Evolutionary conservation across 176 grass and related monocot species (phyloP).

Genomic region (Tillandsia fasciculata): DNA sequence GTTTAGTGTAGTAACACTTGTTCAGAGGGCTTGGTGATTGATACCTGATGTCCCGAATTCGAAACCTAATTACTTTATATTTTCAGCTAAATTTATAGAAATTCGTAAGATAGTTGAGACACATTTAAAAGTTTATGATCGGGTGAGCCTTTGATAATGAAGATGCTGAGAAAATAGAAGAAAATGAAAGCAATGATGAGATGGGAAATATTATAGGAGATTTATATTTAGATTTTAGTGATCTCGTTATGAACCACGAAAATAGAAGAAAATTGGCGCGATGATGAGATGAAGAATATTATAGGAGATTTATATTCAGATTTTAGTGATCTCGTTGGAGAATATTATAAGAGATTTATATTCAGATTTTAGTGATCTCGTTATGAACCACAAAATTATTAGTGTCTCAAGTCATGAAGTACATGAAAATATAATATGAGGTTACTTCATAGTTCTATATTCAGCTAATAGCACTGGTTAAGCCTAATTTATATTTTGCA

Average conservation of each 20-base stretch:
- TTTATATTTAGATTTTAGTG: not conserved
- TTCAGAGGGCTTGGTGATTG: not conserved
- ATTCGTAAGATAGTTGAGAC: not conserved
- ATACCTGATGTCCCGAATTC: too few relatives aligned
- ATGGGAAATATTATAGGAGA: not conserved
- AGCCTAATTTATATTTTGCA: too few relatives aligned
- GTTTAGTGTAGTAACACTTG: not conserved
- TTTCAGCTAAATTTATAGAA: not conserved
- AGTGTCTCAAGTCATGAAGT: too few relatives aligned
- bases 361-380: not conserved
- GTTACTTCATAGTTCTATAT: too few relatives aligned
- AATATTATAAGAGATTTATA: not conserved
- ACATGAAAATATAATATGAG: too few relatives aligned
- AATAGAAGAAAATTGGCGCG: too few relatives aligned
- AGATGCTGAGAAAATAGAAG: not conserved
- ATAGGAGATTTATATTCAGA: not conserved
- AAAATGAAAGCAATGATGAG: not conserved
- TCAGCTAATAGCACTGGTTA: too few relatives aligned
- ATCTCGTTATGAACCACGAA: not conserved
- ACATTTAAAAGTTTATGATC: not conserved
- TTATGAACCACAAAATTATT: not conserved
- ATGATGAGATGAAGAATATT: not conserved
- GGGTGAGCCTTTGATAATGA: not conserved
- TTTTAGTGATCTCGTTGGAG: not conserved
- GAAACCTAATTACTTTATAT: too few relatives aligned